Base-by-base conservation (phyloP, 192 early-diverging fungal species). In the Backusella morwellensis region DNA sequence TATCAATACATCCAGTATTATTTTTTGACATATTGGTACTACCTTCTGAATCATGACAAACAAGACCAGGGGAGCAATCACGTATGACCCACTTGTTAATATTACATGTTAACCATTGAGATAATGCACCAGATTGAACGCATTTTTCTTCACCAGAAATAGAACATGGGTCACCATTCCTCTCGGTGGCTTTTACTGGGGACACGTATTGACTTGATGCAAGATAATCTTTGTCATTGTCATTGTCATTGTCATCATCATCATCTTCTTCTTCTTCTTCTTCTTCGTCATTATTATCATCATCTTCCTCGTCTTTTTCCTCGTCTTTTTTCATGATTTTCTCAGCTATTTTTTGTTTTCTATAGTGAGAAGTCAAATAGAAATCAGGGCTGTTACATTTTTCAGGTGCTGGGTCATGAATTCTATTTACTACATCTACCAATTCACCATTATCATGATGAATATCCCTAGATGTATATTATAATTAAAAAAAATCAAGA, bases 361-460 rank as follows among this genome's bases (percentile, higher is more conserved):
- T 63, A 63, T 63, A 4, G 26, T 63, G 56, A 14, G 56, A 23
- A 26, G 56, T 63, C 11, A 63, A 63, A 29, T 41, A 70, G 68
- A 70, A 70, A 41, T 70, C 68, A 40, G 68, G 68, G 40, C 34
- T 23, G 14, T 41, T 40, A 41, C 21, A 34, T n/a, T 34, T 26
- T 63, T 32, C 47, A 14, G 80, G 73, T 4, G 59, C 70, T 1
- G 32, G 35, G 26, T 66, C 68, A 68, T 80, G 77, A 26, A 82
- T 82, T 17, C 41, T 67, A n/a, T 70, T 42, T 14, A 76, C 77
- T 29, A 63, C 54, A 12, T 74, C 71, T 14, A 80, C 63, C 14
- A 84, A 50, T 69, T 84, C 82, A 35, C 79, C 79, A 52, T 84
- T 84, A 44, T 84, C 82, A 52, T 84, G 76, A 66, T 84, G 79